Conservation (phyloP, 1,284 basidiomycete species). For the Moniliophthora roreri region DNA sequence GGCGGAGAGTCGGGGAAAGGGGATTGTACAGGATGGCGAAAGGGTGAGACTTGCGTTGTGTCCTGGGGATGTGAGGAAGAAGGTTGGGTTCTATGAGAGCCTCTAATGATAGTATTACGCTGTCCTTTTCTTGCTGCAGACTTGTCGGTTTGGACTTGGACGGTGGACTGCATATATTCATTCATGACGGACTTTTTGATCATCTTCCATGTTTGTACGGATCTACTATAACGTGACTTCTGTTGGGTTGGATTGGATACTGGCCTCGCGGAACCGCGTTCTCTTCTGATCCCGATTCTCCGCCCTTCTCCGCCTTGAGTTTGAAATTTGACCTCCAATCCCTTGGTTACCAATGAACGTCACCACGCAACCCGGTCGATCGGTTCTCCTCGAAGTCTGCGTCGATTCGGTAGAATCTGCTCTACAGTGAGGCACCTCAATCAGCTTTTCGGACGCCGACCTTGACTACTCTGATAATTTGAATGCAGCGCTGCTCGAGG, state of each 20-base stretch:
- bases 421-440: constrained; percentile 49
- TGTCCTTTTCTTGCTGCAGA: neutral
- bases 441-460: neutral
- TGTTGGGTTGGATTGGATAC: no score
- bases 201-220: no score
- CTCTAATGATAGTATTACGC: constrained; percentile 17
- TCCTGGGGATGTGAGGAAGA: constrained; percentile 57
- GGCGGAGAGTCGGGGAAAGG: constrained; percentile 50
- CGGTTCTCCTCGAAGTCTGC: constrained; percentile 64
- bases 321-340: no score
- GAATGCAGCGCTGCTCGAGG: constrained; percentile 59
- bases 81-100: constrained; percentile 58
- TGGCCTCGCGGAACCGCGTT: no score
- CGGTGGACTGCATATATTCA: no score
- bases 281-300: no score
- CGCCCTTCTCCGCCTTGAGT: no score
- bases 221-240: no score
- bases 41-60: constrained; percentile 66
- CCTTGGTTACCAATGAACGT: neutral
- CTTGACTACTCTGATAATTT: constrained; percentile 12
- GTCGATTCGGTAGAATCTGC: constrained; percentile 79
- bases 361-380: neutral
- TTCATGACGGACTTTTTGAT: no score
- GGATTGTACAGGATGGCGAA: constrained; percentile 57
- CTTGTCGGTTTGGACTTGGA: neutral